Evolutionary conservation across 345 rosid genomes (phyloP), one percentile per base, ranked within the genome.

Genomic region (Salix dunnii): DNA sequence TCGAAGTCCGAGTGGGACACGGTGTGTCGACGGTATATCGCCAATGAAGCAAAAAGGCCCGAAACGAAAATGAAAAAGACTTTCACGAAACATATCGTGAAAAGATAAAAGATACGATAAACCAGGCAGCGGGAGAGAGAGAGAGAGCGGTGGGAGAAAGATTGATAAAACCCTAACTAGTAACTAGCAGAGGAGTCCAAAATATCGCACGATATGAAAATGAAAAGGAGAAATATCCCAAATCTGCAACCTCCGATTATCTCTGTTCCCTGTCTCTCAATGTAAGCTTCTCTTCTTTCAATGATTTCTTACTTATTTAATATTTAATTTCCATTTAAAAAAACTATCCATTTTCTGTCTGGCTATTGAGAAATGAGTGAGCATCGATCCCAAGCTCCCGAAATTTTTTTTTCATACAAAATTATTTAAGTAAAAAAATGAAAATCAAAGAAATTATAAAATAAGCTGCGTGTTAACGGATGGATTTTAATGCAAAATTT

Each of bases 201-300:
- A 85, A 78, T 84, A 48, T 88, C 87, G 87, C 89, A 86, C 87
- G 90, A 88, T 85, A 88, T 30, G 78, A 51, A 73, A 46, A 53
- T 63, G 31, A 17, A 23, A 33, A 79, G 30, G 30, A 49, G 35
- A 33, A 78, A 8, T n/a, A 36, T 73, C 66, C 74, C 76, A 71
- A 74, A 69, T 75, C 83, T 77, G 75, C 86, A 61, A 76, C 79
- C 86, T 75, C 86, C 84, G 84, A 49, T 84, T 81, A 70, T 85
- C 80, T 84, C 79, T 80, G 42, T 43, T 33, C 53, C 68, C 36
- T 71, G 69, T 76, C 78, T 69, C 79, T 31, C 77, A 27, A 77
- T 13, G 89, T 84, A 85, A 84, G 89, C 79, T 80, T 79, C 81
- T 71, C n/a, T 60, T 31, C 38, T 14, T 31, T 70, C 17, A 30